Evolutionary conservation across 2,329 filamentous ascomycete genomes (phyloP).

Genomic region (Chrysoporthe austroafricana): DNA sequence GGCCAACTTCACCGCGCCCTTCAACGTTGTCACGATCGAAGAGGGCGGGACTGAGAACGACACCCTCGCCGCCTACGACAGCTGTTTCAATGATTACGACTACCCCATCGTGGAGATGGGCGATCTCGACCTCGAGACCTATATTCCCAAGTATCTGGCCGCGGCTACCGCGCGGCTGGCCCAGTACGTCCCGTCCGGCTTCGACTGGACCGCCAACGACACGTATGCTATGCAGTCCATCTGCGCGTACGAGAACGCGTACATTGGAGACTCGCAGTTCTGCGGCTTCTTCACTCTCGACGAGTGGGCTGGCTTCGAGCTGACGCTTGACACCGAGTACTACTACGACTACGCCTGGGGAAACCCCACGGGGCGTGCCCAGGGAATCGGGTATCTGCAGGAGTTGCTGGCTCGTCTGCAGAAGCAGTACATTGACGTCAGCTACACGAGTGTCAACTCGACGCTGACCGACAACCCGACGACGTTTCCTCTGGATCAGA

Average conservation of each 20-base stretch:
- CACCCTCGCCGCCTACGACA: slow-evolving; percentile 55
- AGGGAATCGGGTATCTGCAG: slow-evolving; percentile 56
- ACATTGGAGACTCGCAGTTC: slow-evolving; percentile 54
- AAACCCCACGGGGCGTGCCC: slow-evolving; percentile 54
- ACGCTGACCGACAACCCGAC: slow-evolving; percentile 49
- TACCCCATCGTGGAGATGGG: slow-evolving; percentile 41
- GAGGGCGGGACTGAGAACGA: slow-evolving; percentile 56
- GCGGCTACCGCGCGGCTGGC: slow-evolving; percentile 51
- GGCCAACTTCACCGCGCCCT: slow-evolving; percentile 45
- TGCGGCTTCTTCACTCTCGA: slow-evolving; percentile 57
- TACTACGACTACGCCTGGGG: slow-evolving; percentile 51
- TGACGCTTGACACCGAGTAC: slow-evolving; percentile 56
- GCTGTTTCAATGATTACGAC: slow-evolving; percentile 48
- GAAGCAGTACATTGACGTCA: slow-evolving; percentile 49
- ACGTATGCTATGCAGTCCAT: slow-evolving; percentile 56
- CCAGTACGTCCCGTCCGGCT: slow-evolving; percentile 49
- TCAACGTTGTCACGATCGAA: slow-evolving; percentile 53
- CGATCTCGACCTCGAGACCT: slow-evolving; percentile 47
- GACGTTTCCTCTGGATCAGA: slow-evolving; percentile 51
- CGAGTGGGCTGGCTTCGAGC: slow-evolving; percentile 59
- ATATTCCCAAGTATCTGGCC: slow-evolving; percentile 37
- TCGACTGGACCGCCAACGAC: slow-evolving; percentile 53
- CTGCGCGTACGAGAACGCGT: slow-evolving; percentile 58
- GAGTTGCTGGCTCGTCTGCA: slow-evolving; percentile 54
- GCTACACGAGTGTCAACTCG: slow-evolving; percentile 56